These are phyloP conservation scores for Phytomonas sp. DNA, from an alignment of 208 protist species.

Conservation along the genomic window DNA sequence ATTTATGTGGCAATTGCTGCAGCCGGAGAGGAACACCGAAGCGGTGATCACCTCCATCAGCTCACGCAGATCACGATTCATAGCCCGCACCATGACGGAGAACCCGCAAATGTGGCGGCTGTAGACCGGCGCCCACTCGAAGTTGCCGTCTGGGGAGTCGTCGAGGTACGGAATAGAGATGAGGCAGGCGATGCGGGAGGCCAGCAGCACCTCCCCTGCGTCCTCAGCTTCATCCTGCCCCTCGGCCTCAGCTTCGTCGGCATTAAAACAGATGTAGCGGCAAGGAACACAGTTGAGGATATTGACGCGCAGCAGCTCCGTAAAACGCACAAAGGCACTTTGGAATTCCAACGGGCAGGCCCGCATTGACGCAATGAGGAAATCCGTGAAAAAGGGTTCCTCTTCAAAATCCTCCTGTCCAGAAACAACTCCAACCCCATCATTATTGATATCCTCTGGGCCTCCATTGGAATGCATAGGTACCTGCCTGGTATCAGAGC, in stretches of 20 bases:
- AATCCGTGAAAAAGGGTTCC: conserved; percentile 27
- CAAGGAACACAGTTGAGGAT: conserved; percentile 45
- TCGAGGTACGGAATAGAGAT: conserved; percentile 52
- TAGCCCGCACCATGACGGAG: conserved; percentile 65
- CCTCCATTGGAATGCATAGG: not conserved
- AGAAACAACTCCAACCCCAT: not conserved
- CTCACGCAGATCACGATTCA: conserved; percentile 72
- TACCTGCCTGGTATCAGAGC: not conserved
- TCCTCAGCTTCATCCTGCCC: conserved; percentile 15
- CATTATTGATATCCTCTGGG: not conserved
- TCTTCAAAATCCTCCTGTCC: conserved; percentile 4
- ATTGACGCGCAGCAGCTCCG: conserved; percentile 58
- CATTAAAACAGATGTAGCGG: conserved; percentile 18
- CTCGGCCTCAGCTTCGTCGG: conserved; percentile 8
- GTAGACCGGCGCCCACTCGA: conserved; percentile 82
- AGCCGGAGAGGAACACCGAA: conserved; percentile 49
- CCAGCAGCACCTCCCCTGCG: conserved; percentile 44
- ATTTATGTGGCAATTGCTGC: conserved; percentile 45
- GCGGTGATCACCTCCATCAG: conserved; percentile 76
- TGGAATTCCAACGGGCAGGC: conserved; percentile 54
- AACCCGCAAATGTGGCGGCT: conserved; percentile 80
- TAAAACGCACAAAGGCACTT: conserved; percentile 55
- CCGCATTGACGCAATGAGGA: conserved; percentile 46
- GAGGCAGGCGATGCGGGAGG: conserved; percentile 69
- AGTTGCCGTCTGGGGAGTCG: conserved; percentile 21